phyloP scores from a whole-genome alignment of 108 stramenopile genomes.

The Cyclotella atomus region DNA sequence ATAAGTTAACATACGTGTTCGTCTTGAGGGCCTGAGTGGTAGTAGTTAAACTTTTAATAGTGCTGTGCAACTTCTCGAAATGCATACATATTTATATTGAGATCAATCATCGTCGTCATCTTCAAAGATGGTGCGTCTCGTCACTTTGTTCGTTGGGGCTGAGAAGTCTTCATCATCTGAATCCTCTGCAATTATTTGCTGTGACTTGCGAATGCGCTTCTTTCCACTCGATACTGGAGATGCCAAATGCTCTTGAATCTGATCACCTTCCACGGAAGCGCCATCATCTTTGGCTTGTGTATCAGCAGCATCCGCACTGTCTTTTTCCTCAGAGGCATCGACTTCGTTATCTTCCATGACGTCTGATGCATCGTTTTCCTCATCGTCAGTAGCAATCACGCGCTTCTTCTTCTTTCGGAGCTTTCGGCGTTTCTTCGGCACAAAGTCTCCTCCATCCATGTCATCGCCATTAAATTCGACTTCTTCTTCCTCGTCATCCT shows the following conservation, averaged over 20 bases:
- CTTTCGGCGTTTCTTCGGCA: constrained; percentile 9
- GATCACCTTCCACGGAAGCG: neutral
- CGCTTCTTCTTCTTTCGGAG: constrained; percentile 2
- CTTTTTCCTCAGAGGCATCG: constrained; percentile 16
- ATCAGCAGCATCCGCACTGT: neutral
- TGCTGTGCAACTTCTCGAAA: too few species aligned
- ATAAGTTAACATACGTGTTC: too few species aligned
- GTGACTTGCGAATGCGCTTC: constrained; percentile 50
- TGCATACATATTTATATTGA: neutral
- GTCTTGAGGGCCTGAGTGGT: too few species aligned
- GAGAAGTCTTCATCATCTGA: constrained; percentile 56
- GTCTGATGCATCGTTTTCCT: neutral
- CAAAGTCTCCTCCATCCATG: constrained; percentile 16
- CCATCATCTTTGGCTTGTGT: neutral
- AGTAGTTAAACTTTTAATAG: too few species aligned
- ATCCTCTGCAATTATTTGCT: constrained; percentile 21
- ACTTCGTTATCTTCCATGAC: constrained; percentile 26
- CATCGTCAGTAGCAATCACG: neutral
- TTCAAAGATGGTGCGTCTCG: constrained; percentile 29
- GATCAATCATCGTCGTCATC: constrained; percentile 37
- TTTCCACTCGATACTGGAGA: constrained; percentile 21
- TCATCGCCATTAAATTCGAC: constrained; percentile 61
- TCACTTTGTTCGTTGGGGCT: constrained; percentile 21
- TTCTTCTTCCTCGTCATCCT: constrained; percentile 55
- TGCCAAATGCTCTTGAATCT: neutral